Evolutionary conservation across 1,284 basidiomycete species (phyloP).

Genomic region (Ganoderma multipileum): DNA sequence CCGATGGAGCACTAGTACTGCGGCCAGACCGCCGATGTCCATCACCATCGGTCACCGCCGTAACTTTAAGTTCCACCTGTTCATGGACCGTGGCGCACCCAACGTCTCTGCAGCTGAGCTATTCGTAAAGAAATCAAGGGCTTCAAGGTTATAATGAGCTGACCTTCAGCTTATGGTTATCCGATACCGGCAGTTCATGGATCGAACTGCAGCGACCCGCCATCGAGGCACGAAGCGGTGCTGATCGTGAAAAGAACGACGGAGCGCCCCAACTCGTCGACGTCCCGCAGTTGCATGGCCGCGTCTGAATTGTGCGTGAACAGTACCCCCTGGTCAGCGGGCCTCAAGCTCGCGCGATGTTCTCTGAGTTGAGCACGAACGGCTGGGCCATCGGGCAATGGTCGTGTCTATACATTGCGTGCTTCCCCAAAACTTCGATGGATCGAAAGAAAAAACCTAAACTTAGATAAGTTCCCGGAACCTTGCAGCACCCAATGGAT

Average conservation of each 20-base stretch:
- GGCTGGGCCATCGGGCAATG: background rate
- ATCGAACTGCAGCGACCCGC: background rate
- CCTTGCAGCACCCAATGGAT: constrained; percentile 9
- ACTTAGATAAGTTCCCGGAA: constrained; percentile 18
- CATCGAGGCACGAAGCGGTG: background rate
- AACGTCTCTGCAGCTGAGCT: background rate
- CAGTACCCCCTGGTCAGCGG: background rate
- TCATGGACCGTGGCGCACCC: background rate
- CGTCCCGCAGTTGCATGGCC: constrained; percentile 9
- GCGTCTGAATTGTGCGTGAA: background rate
- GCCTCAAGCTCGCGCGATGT: background rate
- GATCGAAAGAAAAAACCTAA: background rate
- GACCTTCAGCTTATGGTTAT: background rate
- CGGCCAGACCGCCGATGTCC: background rate
- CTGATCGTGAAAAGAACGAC: background rate
- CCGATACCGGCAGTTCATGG: background rate
- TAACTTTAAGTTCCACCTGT: background rate
- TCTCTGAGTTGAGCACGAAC: background rate
- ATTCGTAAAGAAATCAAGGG: background rate
- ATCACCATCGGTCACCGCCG: background rate
- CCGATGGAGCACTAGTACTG: constrained; percentile 8
- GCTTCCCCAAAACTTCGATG: background rate
- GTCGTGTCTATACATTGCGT: background rate
- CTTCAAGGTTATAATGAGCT: background rate
- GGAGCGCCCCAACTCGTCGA: background rate